These are phyloP conservation scores for Citrullus colocynthis DNA, from an alignment of 306 rosid genomes.

Conservation along the genomic window DNA sequence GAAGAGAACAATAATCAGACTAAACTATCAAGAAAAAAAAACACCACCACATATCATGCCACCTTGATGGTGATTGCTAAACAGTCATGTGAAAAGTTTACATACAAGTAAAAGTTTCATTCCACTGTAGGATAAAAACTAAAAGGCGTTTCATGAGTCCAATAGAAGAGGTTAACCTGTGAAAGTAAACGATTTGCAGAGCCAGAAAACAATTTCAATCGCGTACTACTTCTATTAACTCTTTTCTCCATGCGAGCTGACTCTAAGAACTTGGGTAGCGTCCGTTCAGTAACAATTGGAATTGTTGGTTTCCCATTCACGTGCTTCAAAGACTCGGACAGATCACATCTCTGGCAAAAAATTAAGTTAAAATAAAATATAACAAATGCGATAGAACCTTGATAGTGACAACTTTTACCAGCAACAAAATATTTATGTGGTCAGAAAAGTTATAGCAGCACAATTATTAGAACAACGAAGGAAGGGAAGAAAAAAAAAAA, in stretches of 20 bases:
- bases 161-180: constrained; percentile 30
- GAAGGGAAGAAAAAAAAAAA: neutral
- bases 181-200: constrained; percentile 79
- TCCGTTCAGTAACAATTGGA: constrained; percentile 54
- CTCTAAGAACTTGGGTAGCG: constrained; percentile 79
- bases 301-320: constrained; percentile 52
- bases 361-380: neutral
- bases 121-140: neutral
- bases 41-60: neutral
- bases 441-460: neutral
- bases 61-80: neutral
- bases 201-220: constrained; percentile 79
- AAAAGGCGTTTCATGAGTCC: neutral
- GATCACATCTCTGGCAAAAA: constrained; percentile 47
- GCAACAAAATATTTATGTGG: neutral
- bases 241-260: constrained; percentile 39
- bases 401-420: neutral
- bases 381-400: neutral
- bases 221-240: constrained; percentile 26
- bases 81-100: neutral
- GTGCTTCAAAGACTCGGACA: constrained; percentile 32
- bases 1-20: neutral
- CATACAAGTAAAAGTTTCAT: neutral
- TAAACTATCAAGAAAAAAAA: neutral
- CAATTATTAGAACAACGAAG: neutral